Evolutionary conservation across 768 basidiomycete genomes (phyloP), one percentile per base, ranked within the genome.

Genomic region (Auriscalpium orientale): DNA sequence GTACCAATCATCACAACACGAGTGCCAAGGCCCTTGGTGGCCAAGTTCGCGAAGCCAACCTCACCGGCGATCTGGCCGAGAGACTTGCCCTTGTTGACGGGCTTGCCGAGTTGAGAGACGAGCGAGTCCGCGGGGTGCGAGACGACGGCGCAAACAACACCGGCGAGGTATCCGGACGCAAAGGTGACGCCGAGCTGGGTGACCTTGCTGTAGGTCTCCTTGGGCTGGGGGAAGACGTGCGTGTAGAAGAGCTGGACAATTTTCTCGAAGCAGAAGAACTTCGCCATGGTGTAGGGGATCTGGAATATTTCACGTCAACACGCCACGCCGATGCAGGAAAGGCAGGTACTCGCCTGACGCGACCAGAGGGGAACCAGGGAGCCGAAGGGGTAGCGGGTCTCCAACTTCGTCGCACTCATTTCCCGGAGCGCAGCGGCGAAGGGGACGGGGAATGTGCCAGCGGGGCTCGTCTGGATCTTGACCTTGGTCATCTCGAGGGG

Each of bases 271-370:
- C 91, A 92, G 83, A 83, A 91, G 83, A 97, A 97, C 76, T 97
- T 97, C 78, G 93, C 93, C 93, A 97, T 95, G 66, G 94, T 97
- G 80, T 97, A 97, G 53, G 94, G 94, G 66, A 95, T 93, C 88
- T 95, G 70, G 53, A 58, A 55, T 46, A n/a, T 2, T 35, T 36
- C 35, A 61, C n/a, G 49, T 53, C 43, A 18, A 35, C 4, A 50
- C 16, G 8, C 16, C 10, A 3, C 4, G 8, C 11, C 4, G 3
- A 28, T 20, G 37, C 45, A 3, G 37, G n/a, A 53, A 38, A 49
- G 15, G 49, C 8, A 18, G 16, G 35, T 15, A 64, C 76, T 52
- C 56, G 87, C 88, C 77, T 90, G 89, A 68, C 89, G 89, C 43
- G 89, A 91, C 89, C 89, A 91, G 46, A 91, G 83, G 54, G 89